These are phyloP conservation scores for Kalmusia sp. DNA, from an alignment of 2,329 filamentous ascomycete species.

Conservation along the genomic window DNA sequence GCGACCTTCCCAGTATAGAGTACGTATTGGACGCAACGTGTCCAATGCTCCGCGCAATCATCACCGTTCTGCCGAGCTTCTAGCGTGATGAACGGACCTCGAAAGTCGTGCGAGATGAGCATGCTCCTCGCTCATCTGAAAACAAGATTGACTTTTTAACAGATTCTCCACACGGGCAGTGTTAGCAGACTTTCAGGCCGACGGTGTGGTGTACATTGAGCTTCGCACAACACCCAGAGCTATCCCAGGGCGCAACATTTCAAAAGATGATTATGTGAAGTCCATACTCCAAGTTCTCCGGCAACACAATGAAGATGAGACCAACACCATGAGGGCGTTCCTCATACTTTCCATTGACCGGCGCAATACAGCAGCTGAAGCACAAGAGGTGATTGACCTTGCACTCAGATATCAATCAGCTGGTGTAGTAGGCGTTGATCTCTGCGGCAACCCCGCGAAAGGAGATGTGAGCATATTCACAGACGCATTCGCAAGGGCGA, in stretches of 20 bases:
- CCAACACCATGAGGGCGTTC: constrained; percentile 61
- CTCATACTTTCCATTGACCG: constrained; percentile 81
- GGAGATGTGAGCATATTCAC: constrained; percentile 68
- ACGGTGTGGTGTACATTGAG: constrained; percentile 80
- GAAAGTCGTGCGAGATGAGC: not conserved
- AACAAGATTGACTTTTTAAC: constrained; percentile 12
- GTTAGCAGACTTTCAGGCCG: constrained; percentile 62
- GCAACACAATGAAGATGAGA: constrained; percentile 52
- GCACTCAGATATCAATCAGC: constrained; percentile 61
- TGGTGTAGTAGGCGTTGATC: constrained; percentile 76
- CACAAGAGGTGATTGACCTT: constrained; percentile 68
- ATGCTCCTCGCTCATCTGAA: not conserved
- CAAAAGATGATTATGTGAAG: constrained; percentile 69
- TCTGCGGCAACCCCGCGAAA: constrained; percentile 76
- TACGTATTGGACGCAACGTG: constrained; percentile 55
- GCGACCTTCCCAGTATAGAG: constrained; percentile 65
- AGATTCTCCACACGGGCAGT: constrained; percentile 70
- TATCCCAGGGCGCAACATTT: constrained; percentile 60
- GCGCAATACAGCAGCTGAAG: constrained; percentile 64
- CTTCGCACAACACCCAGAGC: constrained; percentile 79
- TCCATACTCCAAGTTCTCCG: constrained; percentile 71
- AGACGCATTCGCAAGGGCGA: constrained; percentile 65
- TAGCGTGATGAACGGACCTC: not conserved
- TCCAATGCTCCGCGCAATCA: not conserved
- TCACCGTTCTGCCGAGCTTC: not conserved